These are phyloP conservation scores for Claviceps cyperi DNA, from an alignment of 2,329 filamentous ascomycete species.

Conservation along the genomic window DNA sequence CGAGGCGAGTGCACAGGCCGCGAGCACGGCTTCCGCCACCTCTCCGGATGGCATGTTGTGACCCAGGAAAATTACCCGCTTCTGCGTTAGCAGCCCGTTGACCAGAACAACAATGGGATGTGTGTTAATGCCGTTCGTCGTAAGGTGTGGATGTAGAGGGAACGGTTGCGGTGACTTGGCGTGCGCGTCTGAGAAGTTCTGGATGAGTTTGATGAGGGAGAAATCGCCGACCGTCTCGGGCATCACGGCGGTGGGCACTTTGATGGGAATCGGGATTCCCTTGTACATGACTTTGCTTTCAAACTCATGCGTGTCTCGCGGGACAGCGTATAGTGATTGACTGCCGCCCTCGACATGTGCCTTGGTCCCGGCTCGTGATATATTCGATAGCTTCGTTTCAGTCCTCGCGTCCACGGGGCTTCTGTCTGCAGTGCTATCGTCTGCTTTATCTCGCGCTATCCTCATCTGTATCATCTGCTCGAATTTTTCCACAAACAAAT, in stretches of 20 bases:
- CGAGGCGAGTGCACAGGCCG: conserved; percentile 86
- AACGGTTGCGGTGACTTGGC: conserved; percentile 75
- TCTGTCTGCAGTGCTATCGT: conserved; percentile 26
- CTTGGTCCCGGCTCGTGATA: conserved; percentile 48
- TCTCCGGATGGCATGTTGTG: conserved; percentile 92
- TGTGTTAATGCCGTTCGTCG: conserved; percentile 76
- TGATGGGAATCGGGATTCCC: conserved; percentile 90
- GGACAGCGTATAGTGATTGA: conserved; percentile 55
- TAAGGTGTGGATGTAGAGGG: conserved; percentile 75
- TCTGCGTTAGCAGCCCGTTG: conserved; percentile 90
- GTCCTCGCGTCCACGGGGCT: conserved; percentile 30
- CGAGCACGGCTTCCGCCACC: conserved; percentile 93
- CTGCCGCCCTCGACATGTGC: conserved; percentile 41
- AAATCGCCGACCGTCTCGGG: conserved; percentile 97
- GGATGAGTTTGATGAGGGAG: conserved; percentile 90
- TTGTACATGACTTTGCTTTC: conserved; percentile 94
- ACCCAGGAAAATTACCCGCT: conserved; percentile 88
- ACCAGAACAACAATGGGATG: conserved; percentile 91
- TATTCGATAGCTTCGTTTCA: conserved; percentile 30
- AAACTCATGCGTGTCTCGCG: conserved; percentile 93
- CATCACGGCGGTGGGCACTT: conserved; percentile 84
- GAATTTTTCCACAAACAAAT: conserved; percentile 96
- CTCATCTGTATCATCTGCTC: conserved; percentile 83
- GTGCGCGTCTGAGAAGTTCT: conserved; percentile 78
- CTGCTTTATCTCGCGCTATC: conserved; percentile 48